These are phyloP conservation scores for Entrophospora sp. DNA, from an alignment of 192 early-diverging fungal species.

Conservation along the genomic window DNA sequence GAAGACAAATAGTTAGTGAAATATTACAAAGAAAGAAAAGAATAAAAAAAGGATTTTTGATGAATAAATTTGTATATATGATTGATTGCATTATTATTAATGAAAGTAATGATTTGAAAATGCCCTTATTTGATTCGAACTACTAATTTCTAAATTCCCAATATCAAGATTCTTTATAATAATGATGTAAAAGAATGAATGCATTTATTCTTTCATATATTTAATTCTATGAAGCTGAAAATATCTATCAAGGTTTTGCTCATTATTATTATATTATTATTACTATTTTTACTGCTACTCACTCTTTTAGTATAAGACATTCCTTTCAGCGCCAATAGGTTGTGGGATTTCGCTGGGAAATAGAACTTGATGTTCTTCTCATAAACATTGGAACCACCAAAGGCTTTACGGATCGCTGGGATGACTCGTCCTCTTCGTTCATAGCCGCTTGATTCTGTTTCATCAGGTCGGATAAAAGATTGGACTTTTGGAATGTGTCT, in stretches of 20 bases:
- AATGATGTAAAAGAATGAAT: no score
- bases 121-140: neutral
- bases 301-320: slow-evolving; percentile 7
- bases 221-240: neutral
- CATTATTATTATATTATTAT: neutral
- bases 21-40: neutral
- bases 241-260: neutral
- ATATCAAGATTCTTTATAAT: neutral
- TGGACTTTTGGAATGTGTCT: slow-evolving; percentile 20
- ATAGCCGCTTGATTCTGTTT: neutral
- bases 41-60: neutral
- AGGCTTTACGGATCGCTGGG: no score
- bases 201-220: no score
- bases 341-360: no score
- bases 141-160: neutral
- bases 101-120: neutral
- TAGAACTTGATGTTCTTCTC: slow-evolving; percentile 12
- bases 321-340: slow-evolving; percentile 19
- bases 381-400: slow-evolving; percentile 12
- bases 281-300: slow-evolving; percentile 16
- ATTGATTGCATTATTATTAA: no score
- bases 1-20: neutral
- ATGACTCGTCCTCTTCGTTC: no score
- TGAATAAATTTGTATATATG: no score
- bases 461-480: slow-evolving; percentile 23